Evolutionary conservation across 495 filamentous ascomycete species (phyloP).

Genomic region (Geopyxis carbonaria): DNA sequence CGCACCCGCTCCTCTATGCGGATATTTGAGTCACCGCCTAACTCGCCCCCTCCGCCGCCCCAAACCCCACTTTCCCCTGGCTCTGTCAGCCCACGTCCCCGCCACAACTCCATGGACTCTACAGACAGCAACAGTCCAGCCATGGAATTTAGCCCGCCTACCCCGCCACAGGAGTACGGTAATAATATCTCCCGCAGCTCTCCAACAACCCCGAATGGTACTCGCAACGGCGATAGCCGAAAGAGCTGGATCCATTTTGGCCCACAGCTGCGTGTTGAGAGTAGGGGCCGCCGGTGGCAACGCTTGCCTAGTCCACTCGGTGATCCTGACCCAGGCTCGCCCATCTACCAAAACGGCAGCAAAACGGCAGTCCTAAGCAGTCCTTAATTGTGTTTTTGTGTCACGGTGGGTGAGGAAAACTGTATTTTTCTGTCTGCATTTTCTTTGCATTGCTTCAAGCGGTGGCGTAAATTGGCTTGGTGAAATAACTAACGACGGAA

Average conservation of each 20-base stretch:
- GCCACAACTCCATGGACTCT: constrained; percentile 6
- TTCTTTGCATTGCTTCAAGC: too few species aligned
- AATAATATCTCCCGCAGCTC: constrained; percentile 12
- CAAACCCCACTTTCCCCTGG: constrained; percentile 3
- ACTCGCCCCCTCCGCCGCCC: constrained; percentile 4
- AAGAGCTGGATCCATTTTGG: constrained; percentile 16
- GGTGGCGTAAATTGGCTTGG: too few species aligned
- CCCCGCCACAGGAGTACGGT: neutral
- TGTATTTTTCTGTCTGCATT: too few species aligned
- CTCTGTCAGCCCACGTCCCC: constrained; percentile 1
- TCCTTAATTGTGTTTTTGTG: too few species aligned
- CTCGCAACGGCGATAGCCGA: neutral
- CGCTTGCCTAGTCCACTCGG: constrained; percentile 21
- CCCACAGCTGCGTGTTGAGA: constrained; percentile 15
- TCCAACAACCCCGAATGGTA: constrained; percentile 16
- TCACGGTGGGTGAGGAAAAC: too few species aligned
- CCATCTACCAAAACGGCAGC: too few species aligned
- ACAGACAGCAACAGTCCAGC: constrained; percentile 6
- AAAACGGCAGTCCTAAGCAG: too few species aligned
- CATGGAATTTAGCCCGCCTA: constrained; percentile 6
- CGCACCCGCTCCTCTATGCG: constrained; percentile 13
- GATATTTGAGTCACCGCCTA: constrained; percentile 13
- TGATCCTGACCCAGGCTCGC: too few species aligned
- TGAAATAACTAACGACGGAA: too few species aligned
- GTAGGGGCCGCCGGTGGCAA: constrained; percentile 9